Evolutionary conservation across 495 filamentous ascomycete genomes (phyloP), one percentile per base, ranked within the genome.

Genomic region (Penicillium simplicissimum): DNA sequence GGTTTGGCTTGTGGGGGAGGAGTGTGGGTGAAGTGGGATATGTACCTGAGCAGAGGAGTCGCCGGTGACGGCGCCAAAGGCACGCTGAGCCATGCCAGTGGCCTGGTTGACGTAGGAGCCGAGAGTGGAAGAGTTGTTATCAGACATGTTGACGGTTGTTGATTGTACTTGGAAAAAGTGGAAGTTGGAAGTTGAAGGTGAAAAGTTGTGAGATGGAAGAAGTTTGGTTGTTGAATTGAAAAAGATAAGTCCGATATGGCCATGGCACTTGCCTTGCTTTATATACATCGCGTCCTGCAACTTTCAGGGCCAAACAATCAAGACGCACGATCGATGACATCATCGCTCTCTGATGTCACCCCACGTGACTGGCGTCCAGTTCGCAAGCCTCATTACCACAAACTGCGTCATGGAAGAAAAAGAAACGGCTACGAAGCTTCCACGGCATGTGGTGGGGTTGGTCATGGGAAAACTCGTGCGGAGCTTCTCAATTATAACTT

Each of bases 51-150:
- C 85, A 63, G 78, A 76, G 9, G 80, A 78, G 75, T 78, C 88
- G 74, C 94, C 94, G n/a, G 90, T 92, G 43, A 96, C 53, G 60
- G 79, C 79, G 55, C 92, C 90, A 43, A 96, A 63, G 45, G 80
- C 84, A 56, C 82, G 88, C 76, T 96, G 92, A 55, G 85, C 86
- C 42, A 85, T 72, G 58, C 90, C 91, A 47, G 84, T 82, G 67
- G 89, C 90, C n/a, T 81, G 82, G 83, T 96, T 92, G 60, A 93
- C 73, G 81, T 89, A 89, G 54, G 90, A 90, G 82, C 93, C 83
- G 71, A 91, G 79, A 62, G 91, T 94, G 57, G 91, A 96, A 49
- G 88, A 84, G 73, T 87, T 84, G 66, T 52, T 59, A 59, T 79
- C 60, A 73, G 88, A 86, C 88, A 91, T 91, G 49, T 23, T 79